phyloP scores from a whole-genome alignment of 345 rosid species.

The Erodium maritimum region DNA sequence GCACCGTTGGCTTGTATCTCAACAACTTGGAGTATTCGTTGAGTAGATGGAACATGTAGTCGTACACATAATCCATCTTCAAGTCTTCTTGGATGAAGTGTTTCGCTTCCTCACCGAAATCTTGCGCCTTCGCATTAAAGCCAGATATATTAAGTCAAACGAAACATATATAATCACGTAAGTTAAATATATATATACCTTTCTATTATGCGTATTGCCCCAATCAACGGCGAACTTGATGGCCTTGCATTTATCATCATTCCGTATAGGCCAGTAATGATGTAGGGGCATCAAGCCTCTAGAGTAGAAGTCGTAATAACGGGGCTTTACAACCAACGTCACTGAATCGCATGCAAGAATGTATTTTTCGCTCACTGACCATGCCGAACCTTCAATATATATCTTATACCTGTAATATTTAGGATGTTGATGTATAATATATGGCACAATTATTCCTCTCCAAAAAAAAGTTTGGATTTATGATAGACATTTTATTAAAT shows the following conservation, averaged over 20 bases:
- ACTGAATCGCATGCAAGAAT: slow-evolving; percentile 43
- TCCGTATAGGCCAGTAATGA: slow-evolving; percentile 66
- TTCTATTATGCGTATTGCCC: slow-evolving; percentile 50
- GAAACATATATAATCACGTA: too few relatives aligned
- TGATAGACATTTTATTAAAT: too few relatives aligned
- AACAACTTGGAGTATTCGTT: slow-evolving; percentile 58
- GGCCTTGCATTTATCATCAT: slow-evolving; percentile 44
- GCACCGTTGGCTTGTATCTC: slow-evolving; percentile 32
- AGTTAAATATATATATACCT: slow-evolving; percentile 23
- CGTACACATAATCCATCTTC: slow-evolving; percentile 58
- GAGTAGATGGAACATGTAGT: slow-evolving; percentile 65
- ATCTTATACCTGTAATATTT: slow-evolving; percentile 47
- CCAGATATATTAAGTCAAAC: not conserved
- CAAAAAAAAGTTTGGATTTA: too few relatives aligned
- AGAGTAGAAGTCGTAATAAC: slow-evolving; percentile 39
- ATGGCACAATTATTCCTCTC: too few relatives aligned
- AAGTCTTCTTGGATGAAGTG: slow-evolving; percentile 40
- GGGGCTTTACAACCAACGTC: slow-evolving; percentile 28
- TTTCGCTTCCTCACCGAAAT: slow-evolving; percentile 50
- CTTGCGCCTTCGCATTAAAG: slow-evolving; percentile 31
- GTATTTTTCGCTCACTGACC: slow-evolving; percentile 57
- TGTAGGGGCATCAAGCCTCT: slow-evolving; percentile 32
- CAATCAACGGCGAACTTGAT: slow-evolving; percentile 76
- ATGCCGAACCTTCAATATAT: slow-evolving; percentile 62
- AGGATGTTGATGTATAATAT: too few relatives aligned